phyloP scores from a whole-genome alignment of 352 stramenopile species.

The Phytophthora rubi region DNA sequence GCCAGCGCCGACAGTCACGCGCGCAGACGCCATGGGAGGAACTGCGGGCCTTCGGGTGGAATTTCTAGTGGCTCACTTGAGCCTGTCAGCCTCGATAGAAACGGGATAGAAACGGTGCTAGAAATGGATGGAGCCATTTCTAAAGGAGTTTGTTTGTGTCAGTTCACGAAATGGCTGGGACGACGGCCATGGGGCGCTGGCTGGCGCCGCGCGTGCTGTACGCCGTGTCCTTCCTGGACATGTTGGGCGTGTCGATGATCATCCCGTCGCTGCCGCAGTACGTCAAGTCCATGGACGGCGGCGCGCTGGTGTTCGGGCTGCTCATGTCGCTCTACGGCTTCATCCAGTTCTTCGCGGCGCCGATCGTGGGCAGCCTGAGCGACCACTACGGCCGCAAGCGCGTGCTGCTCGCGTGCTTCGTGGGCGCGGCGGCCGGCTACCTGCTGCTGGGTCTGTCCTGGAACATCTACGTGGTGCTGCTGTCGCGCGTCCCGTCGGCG shows the following conservation, averaged over 20 bases:
- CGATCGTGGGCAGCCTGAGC: constrained; percentile 73
- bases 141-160: no score
- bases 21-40: constrained; percentile 44
- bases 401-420: constrained; percentile 71
- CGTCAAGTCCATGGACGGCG: constrained; percentile 79
- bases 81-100: no score
- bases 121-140: no score
- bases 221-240: constrained; percentile 82
- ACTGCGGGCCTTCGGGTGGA: constrained; percentile 1
- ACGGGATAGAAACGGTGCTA: no score
- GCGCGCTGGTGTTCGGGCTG: constrained; percentile 68
- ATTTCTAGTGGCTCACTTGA: constrained; percentile 26
- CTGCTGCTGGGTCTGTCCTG: constrained; percentile 73
- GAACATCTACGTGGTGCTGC: constrained; percentile 80
- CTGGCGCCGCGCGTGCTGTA: constrained; percentile 65
- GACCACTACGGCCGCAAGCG: constrained; percentile 71
- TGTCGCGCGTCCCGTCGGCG: constrained; percentile 73
- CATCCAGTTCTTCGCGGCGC: constrained; percentile 85
- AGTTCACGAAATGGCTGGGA: neutral
- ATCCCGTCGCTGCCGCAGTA: constrained; percentile 82
- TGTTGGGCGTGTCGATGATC: constrained; percentile 86
- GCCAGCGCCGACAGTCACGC: constrained; percentile 60
- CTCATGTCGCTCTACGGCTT: constrained; percentile 89
- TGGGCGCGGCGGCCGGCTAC: constrained; percentile 68
- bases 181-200: constrained; percentile 22